A percentile compares a stretch with the other conserved stretches of the same genome.
These are phyloP conservation scores for Epithemia pelagica DNA, from an alignment of 108 stramenopile species.

Conservation along the genomic window DNA sequence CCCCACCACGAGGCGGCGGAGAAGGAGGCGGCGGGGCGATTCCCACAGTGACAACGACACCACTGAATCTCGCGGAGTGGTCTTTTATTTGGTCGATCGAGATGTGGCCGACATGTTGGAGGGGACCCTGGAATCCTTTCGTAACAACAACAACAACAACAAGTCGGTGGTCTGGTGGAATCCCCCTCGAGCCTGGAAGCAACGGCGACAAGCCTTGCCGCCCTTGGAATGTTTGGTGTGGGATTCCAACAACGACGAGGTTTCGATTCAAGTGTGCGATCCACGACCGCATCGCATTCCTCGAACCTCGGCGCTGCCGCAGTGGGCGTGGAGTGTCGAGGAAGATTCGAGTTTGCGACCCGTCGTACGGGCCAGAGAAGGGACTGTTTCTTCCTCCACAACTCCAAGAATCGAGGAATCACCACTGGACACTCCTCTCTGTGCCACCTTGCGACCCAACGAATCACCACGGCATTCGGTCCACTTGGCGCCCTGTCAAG, in stretches of 20 bases:
- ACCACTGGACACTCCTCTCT: no score
- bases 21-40: not conserved
- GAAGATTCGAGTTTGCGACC: conserved; percentile 18
- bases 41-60: not conserved
- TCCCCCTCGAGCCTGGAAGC: not conserved
- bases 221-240: not conserved
- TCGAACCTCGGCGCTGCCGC: not conserved
- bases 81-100: conserved; percentile 11
- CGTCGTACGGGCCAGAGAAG: conserved; percentile 25
- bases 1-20: no score
- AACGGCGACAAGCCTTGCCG: not conserved
- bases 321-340: not conserved
- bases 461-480: not conserved
- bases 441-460: not conserved
- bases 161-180: not conserved
- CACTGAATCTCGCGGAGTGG: not conserved
- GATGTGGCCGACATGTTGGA: conserved; percentile 1
- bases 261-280: not conserved
- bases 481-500: not conserved
- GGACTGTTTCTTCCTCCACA: no score
- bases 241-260: not conserved
- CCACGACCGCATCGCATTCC: not conserved
- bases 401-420: no score
- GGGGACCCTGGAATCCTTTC: not conserved
- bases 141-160: not conserved